Evolutionary conservation across 805 yeast genomes (phyloP).

Genomic region (Sugiyamaella valdiviana): DNA sequence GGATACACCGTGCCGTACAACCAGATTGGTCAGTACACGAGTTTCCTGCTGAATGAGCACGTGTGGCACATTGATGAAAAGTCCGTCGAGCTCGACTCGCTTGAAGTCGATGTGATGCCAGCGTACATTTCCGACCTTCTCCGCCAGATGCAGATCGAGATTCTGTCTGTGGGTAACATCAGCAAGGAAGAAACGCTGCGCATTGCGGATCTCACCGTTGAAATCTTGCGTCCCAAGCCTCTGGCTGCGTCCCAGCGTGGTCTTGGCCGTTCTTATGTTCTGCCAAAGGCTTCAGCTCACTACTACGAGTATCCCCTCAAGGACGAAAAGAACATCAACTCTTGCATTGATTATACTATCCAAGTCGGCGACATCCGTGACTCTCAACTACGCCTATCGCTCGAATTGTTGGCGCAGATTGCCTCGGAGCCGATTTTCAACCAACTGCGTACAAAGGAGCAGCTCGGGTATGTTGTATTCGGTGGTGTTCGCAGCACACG

Average conservation of each 20-base stretch:
- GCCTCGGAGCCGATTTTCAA: constrained; percentile 84
- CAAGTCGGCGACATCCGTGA: constrained; percentile 56
- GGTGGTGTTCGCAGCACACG: constrained; percentile 64
- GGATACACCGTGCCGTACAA: constrained; percentile 70
- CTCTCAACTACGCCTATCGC: constrained; percentile 40
- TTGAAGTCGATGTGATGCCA: constrained; percentile 45
- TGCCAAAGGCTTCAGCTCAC: constrained; percentile 25
- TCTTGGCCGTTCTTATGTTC: constrained; percentile 37
- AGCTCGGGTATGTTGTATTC: constrained; percentile 89
- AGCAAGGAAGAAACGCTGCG: constrained; percentile 47
- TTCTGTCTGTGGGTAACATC: constrained; percentile 73
- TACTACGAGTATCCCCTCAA: constrained; percentile 32
- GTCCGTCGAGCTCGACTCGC: constrained; percentile 40
- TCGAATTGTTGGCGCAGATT: constrained; percentile 66
- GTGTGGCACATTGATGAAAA: constrained; percentile 63
- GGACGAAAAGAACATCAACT: constrained; percentile 70
- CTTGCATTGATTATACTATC: constrained; percentile 72
- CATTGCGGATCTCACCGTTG: constrained; percentile 40
- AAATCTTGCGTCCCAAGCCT: constrained; percentile 36
- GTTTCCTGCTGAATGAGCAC: constrained; percentile 63
- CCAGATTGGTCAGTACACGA: constrained; percentile 61
- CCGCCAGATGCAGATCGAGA: constrained; percentile 59
- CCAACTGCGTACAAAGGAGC: constrained; percentile 87
- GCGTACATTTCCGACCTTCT: constrained; percentile 48
- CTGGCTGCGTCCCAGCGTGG: constrained; percentile 41